Percentiles rank a stretch among this genome's conserved stretches.
Conservation (phyloP, 2,329 filamentous ascomycete species). For the Alternaria brassicicola region DNA sequence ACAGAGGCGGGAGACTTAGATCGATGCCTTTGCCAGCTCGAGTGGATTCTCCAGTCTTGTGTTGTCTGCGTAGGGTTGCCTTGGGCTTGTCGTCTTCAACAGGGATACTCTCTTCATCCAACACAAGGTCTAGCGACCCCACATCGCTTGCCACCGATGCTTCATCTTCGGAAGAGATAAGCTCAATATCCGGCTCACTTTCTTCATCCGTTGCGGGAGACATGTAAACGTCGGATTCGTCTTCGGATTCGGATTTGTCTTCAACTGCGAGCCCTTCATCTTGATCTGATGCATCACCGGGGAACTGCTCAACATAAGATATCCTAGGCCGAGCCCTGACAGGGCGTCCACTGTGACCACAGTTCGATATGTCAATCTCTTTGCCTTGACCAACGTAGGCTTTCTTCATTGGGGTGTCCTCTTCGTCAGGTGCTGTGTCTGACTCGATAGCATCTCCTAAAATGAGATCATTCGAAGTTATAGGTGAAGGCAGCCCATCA, state of each 20-base stretch:
- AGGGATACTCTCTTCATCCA: background rate
- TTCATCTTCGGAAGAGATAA: background rate
- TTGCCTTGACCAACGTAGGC: background rate
- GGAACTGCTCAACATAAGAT: conserved; percentile 18
- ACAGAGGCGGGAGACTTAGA: conserved; percentile 53
- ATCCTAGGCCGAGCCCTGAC: conserved; percentile 15
- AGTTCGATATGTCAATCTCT: background rate
- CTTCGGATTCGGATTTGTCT: conserved; percentile 11
- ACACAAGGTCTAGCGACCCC: background rate
- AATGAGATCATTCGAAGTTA: background rate
- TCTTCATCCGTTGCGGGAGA: background rate
- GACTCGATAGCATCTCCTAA: background rate
- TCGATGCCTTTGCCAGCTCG: conserved; percentile 35
- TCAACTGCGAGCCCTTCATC: background rate
- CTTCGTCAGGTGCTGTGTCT: background rate
- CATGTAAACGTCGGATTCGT: conserved; percentile 4
- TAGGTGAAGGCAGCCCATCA: background rate
- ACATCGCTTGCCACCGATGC: background rate
- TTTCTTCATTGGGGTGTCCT: background rate
- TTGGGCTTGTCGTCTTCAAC: conserved; percentile 5
- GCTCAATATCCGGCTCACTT: conserved; percentile 1
- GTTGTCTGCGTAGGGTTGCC: background rate
- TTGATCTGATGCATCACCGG: conserved; percentile 9
- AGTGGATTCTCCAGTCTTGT: background rate
- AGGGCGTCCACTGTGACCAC: background rate